These are phyloP conservation scores for Haberlea rhodopensis DNA, from an alignment of 257 asterid genomes.

Conservation along the genomic window DNA sequence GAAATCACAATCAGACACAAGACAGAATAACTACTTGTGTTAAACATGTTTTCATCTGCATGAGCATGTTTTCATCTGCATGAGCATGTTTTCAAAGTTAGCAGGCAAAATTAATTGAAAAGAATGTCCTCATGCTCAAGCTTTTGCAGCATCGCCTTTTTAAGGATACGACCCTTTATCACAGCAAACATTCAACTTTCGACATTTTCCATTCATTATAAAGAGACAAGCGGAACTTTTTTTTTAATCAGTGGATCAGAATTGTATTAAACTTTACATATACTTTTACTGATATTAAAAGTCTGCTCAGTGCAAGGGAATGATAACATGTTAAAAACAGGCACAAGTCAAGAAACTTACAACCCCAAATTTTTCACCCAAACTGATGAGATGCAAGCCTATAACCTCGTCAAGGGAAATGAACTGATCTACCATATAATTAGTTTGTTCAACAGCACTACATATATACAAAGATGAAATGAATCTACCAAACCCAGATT, in stretches of 20 bases:
- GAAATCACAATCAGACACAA: conserved; percentile 16
- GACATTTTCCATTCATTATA: not conserved
- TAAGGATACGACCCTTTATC: not conserved
- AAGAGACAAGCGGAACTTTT: too few relatives aligned
- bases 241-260: too few relatives aligned
- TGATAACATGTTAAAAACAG: not conserved
- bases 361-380: not conserved
- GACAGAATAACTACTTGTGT: not conserved
- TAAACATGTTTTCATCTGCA: too few relatives aligned
- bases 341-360: not conserved
- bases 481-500: not conserved
- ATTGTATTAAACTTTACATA: too few relatives aligned
- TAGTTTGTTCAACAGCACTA: too few relatives aligned
- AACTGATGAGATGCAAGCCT: not conserved
- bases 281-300: not conserved
- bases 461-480: too few relatives aligned
- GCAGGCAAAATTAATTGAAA: not conserved
- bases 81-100: too few relatives aligned
- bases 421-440: not conserved
- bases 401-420: not conserved
- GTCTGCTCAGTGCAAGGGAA: not conserved
- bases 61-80: not conserved
- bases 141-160: not conserved
- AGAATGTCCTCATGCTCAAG: conserved; percentile 3
- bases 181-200: not conserved